These are phyloP conservation scores for Fraxinus pennsylvanica DNA, from an alignment of 257 asterid species.

Conservation along the genomic window DNA sequence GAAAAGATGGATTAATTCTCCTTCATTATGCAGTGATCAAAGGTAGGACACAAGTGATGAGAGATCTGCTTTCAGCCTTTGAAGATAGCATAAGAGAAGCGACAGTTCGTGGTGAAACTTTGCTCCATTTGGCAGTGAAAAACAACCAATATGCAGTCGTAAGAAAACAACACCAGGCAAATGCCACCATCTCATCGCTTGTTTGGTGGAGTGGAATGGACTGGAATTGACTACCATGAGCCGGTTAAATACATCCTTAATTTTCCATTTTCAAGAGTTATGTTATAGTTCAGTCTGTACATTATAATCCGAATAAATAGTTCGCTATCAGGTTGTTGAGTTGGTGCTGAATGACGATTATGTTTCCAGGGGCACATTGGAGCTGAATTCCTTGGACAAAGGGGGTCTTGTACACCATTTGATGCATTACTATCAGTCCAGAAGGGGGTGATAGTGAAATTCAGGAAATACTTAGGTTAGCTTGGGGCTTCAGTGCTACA, in stretches of 20 bases:
- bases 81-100: constrained; percentile 29
- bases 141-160: constrained; percentile 39
- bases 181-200: too few relatives aligned
- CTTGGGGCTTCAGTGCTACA: constrained; percentile 14
- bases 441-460: constrained; percentile 29
- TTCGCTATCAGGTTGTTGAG: constrained; percentile 36
- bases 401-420: constrained; percentile 42
- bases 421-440: constrained; percentile 27
- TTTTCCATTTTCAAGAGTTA: neutral
- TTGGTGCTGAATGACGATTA: constrained; percentile 35
- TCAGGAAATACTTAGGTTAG: neutral
- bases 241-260: too few relatives aligned
- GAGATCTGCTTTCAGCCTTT: constrained; percentile 26
- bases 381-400: constrained; percentile 45
- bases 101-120: constrained; percentile 40
- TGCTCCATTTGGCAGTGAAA: constrained; percentile 40
- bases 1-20: constrained; percentile 38
- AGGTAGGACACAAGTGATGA: constrained; percentile 33
- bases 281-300: neutral
- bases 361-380: constrained; percentile 25
- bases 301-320: neutral
- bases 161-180: constrained; percentile 50
- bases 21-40: constrained; percentile 42
- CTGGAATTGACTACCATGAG: too few relatives aligned
- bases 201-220: too few relatives aligned